Evolutionary conservation across 352 stramenopile genomes (phyloP).

Genomic region (Pythium biforme): DNA sequence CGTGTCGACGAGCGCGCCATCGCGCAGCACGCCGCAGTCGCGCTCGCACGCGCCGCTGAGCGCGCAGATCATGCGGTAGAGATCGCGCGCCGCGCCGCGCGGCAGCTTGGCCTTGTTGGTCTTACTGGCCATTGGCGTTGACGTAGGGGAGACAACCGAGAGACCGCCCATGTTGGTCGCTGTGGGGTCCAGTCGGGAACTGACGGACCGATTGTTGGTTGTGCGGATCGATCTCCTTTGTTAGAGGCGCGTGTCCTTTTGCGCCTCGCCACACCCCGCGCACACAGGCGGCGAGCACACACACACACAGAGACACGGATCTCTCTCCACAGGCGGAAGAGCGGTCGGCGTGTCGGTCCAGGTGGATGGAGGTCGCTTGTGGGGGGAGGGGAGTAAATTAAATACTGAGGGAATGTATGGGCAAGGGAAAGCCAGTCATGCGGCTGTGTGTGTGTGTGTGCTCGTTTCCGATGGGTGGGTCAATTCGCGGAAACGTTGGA

Average conservation of each 20-base stretch:
- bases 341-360: neutral
- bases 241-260: neutral
- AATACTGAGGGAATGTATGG: conserved; percentile 37
- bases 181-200: neutral
- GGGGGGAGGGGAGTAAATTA: conserved; percentile 36
- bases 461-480: conserved; percentile 2
- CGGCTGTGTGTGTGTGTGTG: no score
- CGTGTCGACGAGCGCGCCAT: conserved; percentile 59
- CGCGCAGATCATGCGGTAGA: conserved; percentile 42
- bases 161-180: conserved; percentile 15
- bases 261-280: neutral
- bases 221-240: no score
- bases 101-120: conserved; percentile 21
- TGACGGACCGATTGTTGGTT: neutral
- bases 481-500: neutral
- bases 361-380: conserved; percentile 10
- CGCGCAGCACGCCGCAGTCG: conserved; percentile 67
- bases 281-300: neutral
- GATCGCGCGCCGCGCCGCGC: conserved; percentile 14
- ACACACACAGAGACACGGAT: conserved; percentile 10
- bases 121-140: conserved; percentile 19
- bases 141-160: conserved; percentile 5
- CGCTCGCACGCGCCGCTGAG: conserved; percentile 58
- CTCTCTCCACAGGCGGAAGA: neutral
- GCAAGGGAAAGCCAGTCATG: conserved; percentile 25